phyloP scores from a whole-genome alignment of 108 stramenopile species.

The Cylindrotheca closterium region DNA sequence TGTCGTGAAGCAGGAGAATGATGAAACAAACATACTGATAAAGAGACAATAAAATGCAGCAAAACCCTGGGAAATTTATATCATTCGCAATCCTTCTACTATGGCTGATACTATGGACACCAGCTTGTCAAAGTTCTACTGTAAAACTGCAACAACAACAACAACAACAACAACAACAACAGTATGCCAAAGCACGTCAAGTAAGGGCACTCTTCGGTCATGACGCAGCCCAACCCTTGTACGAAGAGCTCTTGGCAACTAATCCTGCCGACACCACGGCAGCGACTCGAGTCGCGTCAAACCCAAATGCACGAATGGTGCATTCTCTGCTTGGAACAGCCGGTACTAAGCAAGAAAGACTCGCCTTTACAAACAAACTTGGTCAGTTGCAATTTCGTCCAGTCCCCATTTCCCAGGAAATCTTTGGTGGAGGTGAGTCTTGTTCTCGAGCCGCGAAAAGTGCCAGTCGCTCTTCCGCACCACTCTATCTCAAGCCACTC shows the following conservation, averaged over 20 bases:
- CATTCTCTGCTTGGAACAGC: not conserved
- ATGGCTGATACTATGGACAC: too few relatives aligned
- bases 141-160: not conserved
- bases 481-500: slow-evolving; percentile 28
- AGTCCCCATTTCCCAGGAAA: slow-evolving; percentile 8
- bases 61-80: too few relatives aligned
- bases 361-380: not conserved
- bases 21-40: too few relatives aligned
- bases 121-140: too few relatives aligned
- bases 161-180: not conserved
- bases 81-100: too few relatives aligned
- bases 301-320: slow-evolving; percentile 18
- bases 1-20: too few relatives aligned
- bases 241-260: slow-evolving; percentile 30
- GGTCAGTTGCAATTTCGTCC: slow-evolving; percentile 8
- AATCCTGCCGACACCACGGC: slow-evolving; percentile 50
- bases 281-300: slow-evolving; percentile 53
- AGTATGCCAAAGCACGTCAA: slow-evolving; percentile 48
- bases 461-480: slow-evolving; percentile 15
- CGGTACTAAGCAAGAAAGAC: not conserved
- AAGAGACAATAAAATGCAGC: too few relatives aligned
- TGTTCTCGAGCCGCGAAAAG: not conserved
- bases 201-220: slow-evolving; percentile 51
- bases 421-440: slow-evolving; percentile 11
- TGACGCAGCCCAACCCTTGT: slow-evolving; percentile 33